Conservation (phyloP, 495 filamentous ascomycete genomes). For the Evernia prunastri region DNA sequence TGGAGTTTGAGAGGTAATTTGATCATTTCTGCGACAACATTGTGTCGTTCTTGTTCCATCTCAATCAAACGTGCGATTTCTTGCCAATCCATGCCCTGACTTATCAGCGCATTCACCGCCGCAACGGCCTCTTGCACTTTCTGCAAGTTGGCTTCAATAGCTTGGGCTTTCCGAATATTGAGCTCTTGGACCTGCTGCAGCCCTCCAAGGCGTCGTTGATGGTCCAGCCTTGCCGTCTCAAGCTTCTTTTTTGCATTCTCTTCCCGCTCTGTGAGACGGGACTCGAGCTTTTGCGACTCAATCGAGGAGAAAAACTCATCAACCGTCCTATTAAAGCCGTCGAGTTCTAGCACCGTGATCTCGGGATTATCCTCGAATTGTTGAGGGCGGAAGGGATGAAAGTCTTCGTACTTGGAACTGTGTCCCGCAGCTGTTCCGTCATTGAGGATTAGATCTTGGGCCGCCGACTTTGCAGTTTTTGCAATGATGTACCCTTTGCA, state of each 20-base stretch:
- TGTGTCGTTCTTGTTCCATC: constrained; percentile 69
- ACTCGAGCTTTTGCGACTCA: constrained; percentile 88
- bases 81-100: constrained; percentile 95
- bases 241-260: constrained; percentile 73
- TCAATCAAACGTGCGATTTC: constrained; percentile 84
- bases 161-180: constrained; percentile 80
- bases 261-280: constrained; percentile 72
- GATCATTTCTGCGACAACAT: constrained; percentile 81
- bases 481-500: constrained; percentile 85
- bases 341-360: constrained; percentile 62
- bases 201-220: constrained; percentile 73
- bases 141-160: constrained; percentile 82
- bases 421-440: constrained; percentile 31
- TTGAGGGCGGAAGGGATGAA: constrained; percentile 83
- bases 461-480: constrained; percentile 41
- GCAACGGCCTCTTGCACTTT: constrained; percentile 86
- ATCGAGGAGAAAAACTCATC: constrained; percentile 96
- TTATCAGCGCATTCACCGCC: constrained; percentile 80
- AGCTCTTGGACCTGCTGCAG: constrained; percentile 71
- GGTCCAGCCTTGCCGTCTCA: constrained; percentile 71
- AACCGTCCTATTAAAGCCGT: constrained; percentile 84
- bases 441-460: constrained; percentile 29
- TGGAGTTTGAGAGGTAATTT: constrained; percentile 81
- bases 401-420: constrained; percentile 79
- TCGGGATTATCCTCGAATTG: constrained; percentile 68